Evolutionary conservation across 768 basidiomycete genomes (phyloP), one percentile per base, ranked within the genome.

Genomic region (Kwoniella bestiolae): DNA sequence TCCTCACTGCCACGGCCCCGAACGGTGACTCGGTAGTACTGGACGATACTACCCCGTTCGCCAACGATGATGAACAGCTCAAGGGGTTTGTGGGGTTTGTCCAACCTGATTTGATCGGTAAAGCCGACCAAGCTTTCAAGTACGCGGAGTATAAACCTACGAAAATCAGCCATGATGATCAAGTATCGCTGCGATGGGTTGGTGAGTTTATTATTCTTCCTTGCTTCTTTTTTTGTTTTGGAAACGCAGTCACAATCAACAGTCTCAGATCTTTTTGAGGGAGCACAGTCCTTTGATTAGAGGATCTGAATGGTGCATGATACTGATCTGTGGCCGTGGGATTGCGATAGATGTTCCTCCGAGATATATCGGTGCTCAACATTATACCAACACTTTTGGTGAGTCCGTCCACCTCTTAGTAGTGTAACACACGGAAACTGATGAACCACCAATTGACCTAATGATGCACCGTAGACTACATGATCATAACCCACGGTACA

Each of bases 401-500:
- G 21, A 59, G 57, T 59, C 28, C n/a, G 6, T 31, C 32, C 53
- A n/a, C 31, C 21, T 25, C 5, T n/a, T n/a, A n/a, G n/a, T n/a
- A n/a, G n/a, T n/a, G n/a, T n/a, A n/a, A n/a, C n/a, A n/a, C n/a
- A n/a, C n/a, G n/a, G n/a, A n/a, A n/a, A n/a, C n/a, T 52, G 28
- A 31, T 28, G 51, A 25, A 4, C 25, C 11, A 12, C 4, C 23
- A 28, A 52, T 31, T 52, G 51, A 52, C 31, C 26, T 8, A 4
- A 18, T 28, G n/a, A 28, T 18, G 23, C 51, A 7, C 14, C 18
- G 8, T n/a, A 59, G 68, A 66, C 47, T 65, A 64, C 49, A 18
- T 65, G 1, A 34, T 69, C 41, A 41, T 69, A 32, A 69, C 68
- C 31, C 63, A 65, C 29, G 68, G 68, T 18, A 49, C 61, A 25